Evolutionary conservation across 2,329 filamentous ascomycete species (phyloP), one percentile per base, ranked within the genome.

Genomic region (Epicoccum sorghinum): DNA sequence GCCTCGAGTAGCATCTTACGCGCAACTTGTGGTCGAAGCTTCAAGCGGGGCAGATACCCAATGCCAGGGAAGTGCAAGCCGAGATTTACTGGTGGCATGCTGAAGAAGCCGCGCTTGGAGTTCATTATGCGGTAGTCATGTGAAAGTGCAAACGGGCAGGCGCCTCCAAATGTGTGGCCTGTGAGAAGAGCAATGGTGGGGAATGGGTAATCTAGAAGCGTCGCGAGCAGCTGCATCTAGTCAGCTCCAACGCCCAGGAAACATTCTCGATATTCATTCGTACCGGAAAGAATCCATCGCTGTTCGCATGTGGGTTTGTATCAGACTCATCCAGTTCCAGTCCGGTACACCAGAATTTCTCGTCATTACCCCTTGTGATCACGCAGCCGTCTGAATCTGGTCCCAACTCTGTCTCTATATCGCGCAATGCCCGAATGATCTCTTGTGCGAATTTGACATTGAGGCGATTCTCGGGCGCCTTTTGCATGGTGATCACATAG

Each of bases 21-120:
- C 12, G 82, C 81, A n/a, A 83, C 68, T 40, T 78, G 74, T 8
- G 81, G 80, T 0, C 68, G 74, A 3, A 84, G 74, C 61, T 84
- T 84, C 7, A 83, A 70, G 1, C 81, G 75, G 2, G 80, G 80
- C 6, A 84, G 72, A 3, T 76, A 71, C 4, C 82, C 82, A 42
- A 84, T 83, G 8, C 82, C 82, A 12, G 80, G 79, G 55, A 84
- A 84, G 58, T 83, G 80, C 25, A 84, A 69, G 4, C 82, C 82
- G 1, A 84, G 75, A 49, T 84, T 77, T 0, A 84, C 80, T 0
- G 82, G 82, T 0, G 82, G 82, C 71, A 74, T 74, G 36, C 61
- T 71, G 49, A 71, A 65, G 52, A 69, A 73, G 7, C 71, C 70
- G 7, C 70, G 68, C 14, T 57, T 55, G 0, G 64, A 60, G 42